A percentile compares a stretch with the other conserved stretches of the same genome.
Evolutionary conservation across 106 monocot genomes (phyloP).

Genomic region (Platanthera zijinensis): DNA sequence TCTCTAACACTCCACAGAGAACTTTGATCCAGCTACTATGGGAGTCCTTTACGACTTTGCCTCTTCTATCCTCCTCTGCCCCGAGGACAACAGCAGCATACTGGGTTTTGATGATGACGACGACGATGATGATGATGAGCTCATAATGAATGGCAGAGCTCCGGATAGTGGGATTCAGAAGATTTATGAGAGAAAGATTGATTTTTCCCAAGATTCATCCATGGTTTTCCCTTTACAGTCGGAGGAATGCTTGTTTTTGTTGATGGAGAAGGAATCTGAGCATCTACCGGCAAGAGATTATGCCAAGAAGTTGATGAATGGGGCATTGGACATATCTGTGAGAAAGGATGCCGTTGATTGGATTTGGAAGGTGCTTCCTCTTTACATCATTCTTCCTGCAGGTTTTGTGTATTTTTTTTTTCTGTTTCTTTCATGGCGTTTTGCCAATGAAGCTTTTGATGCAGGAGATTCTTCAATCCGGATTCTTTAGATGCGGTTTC

Average conservation of each 20-base stretch:
- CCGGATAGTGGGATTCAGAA: not conserved
- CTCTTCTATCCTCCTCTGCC: slow-evolving; percentile 50
- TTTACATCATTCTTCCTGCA: not conserved
- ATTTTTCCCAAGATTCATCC: slow-evolving; percentile 27
- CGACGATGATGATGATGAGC: slow-evolving; percentile 33
- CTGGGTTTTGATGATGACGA: slow-evolving; percentile 48
- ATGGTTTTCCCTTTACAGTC: slow-evolving; percentile 31
- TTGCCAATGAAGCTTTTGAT: not conserved
- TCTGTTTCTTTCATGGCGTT: not conserved
- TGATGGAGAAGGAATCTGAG: slow-evolving; percentile 43
- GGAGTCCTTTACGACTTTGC: slow-evolving; percentile 29
- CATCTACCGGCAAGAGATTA: slow-evolving; percentile 46
- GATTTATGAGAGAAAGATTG: slow-evolving; percentile 15
- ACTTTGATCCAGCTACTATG: slow-evolving; percentile 22
- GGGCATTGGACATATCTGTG: slow-evolving; percentile 42
- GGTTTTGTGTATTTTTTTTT: not conserved
- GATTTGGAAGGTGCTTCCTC: slow-evolving; percentile 56
- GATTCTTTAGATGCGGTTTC: not conserved
- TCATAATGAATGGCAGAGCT: not conserved
- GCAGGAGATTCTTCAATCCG: not conserved
- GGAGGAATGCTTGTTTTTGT: slow-evolving; percentile 43
- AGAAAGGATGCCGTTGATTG: slow-evolving; percentile 76
- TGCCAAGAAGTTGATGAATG: slow-evolving; percentile 30
- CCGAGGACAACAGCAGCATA: slow-evolving; percentile 55
- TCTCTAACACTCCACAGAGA: not conserved